Evolutionary conservation across 768 basidiomycete species (phyloP), one percentile per base, ranked within the genome.

Genomic region (Sporobolomyces phaffii): DNA sequence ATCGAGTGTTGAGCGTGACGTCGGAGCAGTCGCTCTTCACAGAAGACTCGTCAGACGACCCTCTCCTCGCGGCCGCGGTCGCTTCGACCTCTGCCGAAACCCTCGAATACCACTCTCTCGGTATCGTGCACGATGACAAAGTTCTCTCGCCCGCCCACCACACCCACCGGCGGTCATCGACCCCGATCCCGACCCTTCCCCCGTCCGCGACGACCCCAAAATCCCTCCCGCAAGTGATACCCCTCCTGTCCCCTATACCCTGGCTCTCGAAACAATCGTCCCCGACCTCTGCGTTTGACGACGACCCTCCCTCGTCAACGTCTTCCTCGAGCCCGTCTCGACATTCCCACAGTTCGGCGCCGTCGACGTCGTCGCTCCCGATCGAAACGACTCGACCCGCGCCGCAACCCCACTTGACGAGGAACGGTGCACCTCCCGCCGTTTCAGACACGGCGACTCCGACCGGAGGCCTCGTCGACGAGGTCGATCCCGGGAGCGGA

Each of bases 1-100:
- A 91, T 74, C 88, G 87, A 75, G 81, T 87, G 17, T 80, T 90
- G 26, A 85, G 89, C 26, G 90, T 94, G 54, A 91, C 91, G 6
- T 91, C 90, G 2, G 84, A 87, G 11, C 59, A 45, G 9, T 68
- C 66, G 28, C 50, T 60, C n/a, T 74, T 68, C 36, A 45, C 65
- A 9, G 65, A 64, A 45, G 66, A 59, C 47, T 49, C 52, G 17
- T 47, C 57, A 31, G 40, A 47, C 43, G 59, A 51, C 10, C 58
- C 41, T 2, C 43, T 45, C 2, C 56, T 70, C n/a, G 64, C 41
- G 36, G 59, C 47, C 31, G 62, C 69, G 13, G 48, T 51, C 50
- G 62, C 70, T 24, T 68, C 65, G 22, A 68, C 70, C 38, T 62
- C 70, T 22, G 53, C 69, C 36, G n/a, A 41, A 20, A 58, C 56